Base-by-base conservation (phyloP, 495 filamentous ascomycete species). In the Penicillium riverlandense region DNA sequence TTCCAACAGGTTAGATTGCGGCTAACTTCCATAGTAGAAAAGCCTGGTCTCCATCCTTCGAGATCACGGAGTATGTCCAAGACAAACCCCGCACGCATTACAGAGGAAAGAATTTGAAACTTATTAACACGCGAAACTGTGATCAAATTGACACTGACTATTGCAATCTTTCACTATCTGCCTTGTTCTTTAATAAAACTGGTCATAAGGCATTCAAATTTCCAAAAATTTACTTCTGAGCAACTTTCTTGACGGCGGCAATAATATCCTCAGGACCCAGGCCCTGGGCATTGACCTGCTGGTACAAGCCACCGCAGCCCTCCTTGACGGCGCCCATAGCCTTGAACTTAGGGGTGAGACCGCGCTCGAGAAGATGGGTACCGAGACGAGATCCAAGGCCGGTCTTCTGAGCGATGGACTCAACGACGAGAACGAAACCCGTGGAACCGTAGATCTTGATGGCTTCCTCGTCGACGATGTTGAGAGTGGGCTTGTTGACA, bases 381-480 rank as follows among this genome's bases (percentile, higher is more conserved):
- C 65, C 65, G 0, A 68, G 47, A 32, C 65, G 61, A 47, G 62
- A 68, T n/a, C 65, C 65, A 10, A 68, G 58, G 43, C 61, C 58
- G 4, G 65, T 68, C 61, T 68, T 68, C 52, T 68, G 61, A 3
- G 65, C 58, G 38, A 68, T 62, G 5, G 62, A 65, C 45, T 68
- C 65, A 7, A 68, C 59, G 6, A 61, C 58, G 12, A 68, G 40
- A 7, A 68, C 61, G 37, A 68, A 68, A 5, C 58, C 58, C 8
- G 50, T 52, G 0, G 59, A 59, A 13, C 65, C 65, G 38, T 68
- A 68, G 35, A 52, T 35, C 44, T 50, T 49, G 52, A 68, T 61
- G 16, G 65, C 54, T 10, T 68, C 65, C 38, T 68, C 61, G 30
- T 68, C 65, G 35, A 68, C 65, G 1, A 63, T 43, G 39, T 68